phyloP scores from a whole-genome alignment of 2,329 filamentous ascomycete genomes.

The Fusarium sp. region DNA sequence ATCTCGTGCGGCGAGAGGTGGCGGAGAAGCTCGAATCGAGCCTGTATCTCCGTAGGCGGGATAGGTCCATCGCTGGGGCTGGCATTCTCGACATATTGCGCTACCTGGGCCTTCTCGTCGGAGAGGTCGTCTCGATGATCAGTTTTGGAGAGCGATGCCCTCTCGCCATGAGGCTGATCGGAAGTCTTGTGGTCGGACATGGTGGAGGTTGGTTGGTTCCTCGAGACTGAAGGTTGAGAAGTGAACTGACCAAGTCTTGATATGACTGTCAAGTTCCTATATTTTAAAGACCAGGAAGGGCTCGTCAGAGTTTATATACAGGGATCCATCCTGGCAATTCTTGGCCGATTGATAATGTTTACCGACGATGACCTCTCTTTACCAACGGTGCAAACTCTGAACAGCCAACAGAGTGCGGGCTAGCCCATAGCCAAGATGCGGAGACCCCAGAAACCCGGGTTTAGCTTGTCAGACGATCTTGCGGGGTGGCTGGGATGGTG shows the following conservation, averaged over 20 bases:
- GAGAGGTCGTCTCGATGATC: neutral
- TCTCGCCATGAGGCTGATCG: no score
- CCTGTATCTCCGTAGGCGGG: conserved; percentile 45
- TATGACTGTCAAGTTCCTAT: no score
- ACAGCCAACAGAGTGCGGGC: conserved; percentile 6
- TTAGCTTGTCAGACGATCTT: neutral
- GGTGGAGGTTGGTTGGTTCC: neutral
- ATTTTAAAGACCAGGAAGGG: no score
- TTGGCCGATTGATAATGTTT: neutral
- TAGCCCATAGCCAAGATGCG: conserved; percentile 11
- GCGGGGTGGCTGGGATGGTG: no score
- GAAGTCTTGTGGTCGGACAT: conserved; percentile 4
- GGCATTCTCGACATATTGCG: conserved; percentile 12
- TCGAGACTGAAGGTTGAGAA: neutral
- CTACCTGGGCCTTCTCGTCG: conserved; percentile 25
- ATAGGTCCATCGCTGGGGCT: neutral
- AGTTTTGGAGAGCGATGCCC: no score
- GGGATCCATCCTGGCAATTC: no score
- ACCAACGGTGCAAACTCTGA: neutral
- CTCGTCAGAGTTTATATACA: no score
- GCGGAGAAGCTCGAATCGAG: conserved; percentile 42
- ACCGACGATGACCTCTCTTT: neutral
- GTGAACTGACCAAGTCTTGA: neutral
- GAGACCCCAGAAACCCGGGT: conserved; percentile 1
- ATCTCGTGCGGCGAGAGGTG: conserved; percentile 44